These are phyloP conservation scores for Phytophthora kernoviae DNA, from an alignment of 352 stramenopile genomes.

Conservation along the genomic window DNA sequence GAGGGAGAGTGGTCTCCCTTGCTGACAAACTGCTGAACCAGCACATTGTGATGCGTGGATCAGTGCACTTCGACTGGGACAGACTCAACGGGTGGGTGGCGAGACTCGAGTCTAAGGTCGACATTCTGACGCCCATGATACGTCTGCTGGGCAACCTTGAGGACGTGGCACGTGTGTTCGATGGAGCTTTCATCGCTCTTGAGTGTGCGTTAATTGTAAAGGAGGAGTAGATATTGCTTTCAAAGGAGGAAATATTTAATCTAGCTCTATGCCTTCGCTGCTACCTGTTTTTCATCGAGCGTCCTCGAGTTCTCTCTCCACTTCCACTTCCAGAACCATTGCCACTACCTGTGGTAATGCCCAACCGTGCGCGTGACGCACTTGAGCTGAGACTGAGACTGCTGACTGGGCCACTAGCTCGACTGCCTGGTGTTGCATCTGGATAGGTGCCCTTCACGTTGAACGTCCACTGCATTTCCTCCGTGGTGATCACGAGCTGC, in stretches of 20 bases:
- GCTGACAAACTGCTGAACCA: constrained; percentile 8
- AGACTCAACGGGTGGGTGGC: not conserved
- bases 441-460: constrained; percentile 90
- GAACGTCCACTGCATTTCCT: constrained; percentile 94
- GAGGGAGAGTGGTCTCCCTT: not conserved
- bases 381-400: constrained; percentile 51
- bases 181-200: constrained; percentile 13
- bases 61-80: constrained; percentile 17
- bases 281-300: constrained; percentile 4
- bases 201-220: too few relatives aligned
- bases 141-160: constrained; percentile 14
- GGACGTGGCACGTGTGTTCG: constrained; percentile 17
- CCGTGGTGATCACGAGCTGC: constrained; percentile 85
- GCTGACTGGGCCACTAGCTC: constrained; percentile 34
- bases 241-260: not conserved
- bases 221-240: too few relatives aligned
- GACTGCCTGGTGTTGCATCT: constrained; percentile 49
- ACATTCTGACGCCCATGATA: constrained; percentile 15
- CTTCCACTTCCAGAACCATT: constrained; percentile 2
- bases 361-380: constrained; percentile 28
- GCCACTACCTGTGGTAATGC: constrained; percentile 15
- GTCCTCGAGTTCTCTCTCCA: constrained; percentile 7
- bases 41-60: constrained; percentile 10
- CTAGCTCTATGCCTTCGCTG: not conserved
- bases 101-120: constrained; percentile 12